Evolutionary conservation across 2,329 filamentous ascomycete species (phyloP).

Genomic region (Hypoxylon sp.): DNA sequence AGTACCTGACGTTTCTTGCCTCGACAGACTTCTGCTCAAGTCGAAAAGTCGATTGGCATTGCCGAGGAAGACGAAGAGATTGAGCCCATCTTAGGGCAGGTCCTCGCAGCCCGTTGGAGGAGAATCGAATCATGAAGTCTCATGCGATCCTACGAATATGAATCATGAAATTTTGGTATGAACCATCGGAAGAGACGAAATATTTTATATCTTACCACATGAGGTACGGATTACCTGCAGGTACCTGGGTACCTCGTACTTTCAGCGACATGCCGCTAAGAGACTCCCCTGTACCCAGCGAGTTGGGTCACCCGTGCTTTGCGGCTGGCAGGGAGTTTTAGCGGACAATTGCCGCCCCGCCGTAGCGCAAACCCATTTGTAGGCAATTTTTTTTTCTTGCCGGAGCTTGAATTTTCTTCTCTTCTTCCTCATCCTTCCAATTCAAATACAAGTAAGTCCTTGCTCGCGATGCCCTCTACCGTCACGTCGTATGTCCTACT

Average conservation of each 20-base stretch:
- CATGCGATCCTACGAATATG: background rate
- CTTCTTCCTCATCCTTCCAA: constrained; percentile 92
- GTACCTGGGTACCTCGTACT: constrained; percentile 19
- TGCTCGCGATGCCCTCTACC: constrained; percentile 2
- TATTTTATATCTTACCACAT: no score
- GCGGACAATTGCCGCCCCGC: constrained; percentile 49
- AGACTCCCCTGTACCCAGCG: background rate
- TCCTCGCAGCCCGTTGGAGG: constrained; percentile 14
- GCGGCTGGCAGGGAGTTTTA: background rate
- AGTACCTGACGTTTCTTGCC: background rate
- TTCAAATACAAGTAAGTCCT: constrained; percentile 92
- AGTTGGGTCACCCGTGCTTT: background rate
- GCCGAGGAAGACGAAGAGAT: constrained; percentile 11
- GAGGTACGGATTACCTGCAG: no score
- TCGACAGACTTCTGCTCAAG: background rate
- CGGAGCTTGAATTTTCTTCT: constrained; percentile 48
- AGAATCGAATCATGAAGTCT: constrained; percentile 28
- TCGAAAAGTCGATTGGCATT: constrained; percentile 16
- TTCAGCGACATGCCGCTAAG: no score
- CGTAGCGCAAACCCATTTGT: constrained; percentile 41
- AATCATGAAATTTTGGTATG: background rate
- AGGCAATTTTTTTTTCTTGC: constrained; percentile 7
- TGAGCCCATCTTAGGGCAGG: constrained; percentile 26
- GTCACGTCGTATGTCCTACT: constrained; percentile 30
- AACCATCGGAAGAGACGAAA: background rate